A percentile compares a stretch with the other conserved stretches of the same genome.
Conservation (phyloP, 2,329 filamentous ascomycete species). For the Hypoxylon sp. region DNA sequence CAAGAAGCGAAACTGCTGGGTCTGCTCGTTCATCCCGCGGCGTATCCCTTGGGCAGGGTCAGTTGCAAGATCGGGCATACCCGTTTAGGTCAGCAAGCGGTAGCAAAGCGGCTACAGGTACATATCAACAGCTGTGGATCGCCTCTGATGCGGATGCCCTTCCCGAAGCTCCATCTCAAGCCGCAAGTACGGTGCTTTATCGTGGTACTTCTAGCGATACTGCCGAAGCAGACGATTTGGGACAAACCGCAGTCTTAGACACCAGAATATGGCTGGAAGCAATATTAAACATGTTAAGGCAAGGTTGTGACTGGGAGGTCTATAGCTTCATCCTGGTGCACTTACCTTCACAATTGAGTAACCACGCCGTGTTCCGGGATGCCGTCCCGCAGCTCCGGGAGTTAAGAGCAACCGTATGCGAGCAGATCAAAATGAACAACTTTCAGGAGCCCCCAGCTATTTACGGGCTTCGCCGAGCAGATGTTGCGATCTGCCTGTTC, state of each 20-base stretch:
- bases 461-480: slow-evolving; percentile 86
- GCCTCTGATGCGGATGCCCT: slow-evolving; percentile 70
- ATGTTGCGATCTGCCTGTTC: slow-evolving; percentile 90
- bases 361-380: slow-evolving; percentile 85
- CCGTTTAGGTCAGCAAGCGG: slow-evolving; percentile 62
- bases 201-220: slow-evolving; percentile 56
- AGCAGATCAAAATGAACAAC: slow-evolving; percentile 82
- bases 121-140: slow-evolving; percentile 70
- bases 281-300: slow-evolving; percentile 79
- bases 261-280: slow-evolving; percentile 82
- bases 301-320: slow-evolving; percentile 88
- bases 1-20: slow-evolving; percentile 62
- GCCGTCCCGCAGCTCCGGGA: slow-evolving; percentile 82
- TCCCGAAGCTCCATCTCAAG: slow-evolving; percentile 62
- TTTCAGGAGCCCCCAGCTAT: slow-evolving; percentile 86
- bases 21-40: slow-evolving; percentile 65
- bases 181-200: slow-evolving; percentile 67
- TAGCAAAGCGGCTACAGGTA: slow-evolving; percentile 53
- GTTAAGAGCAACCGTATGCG: slow-evolving; percentile 82
- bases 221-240: slow-evolving; percentile 38
- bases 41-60: slow-evolving; percentile 66
- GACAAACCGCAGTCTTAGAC: slow-evolving; percentile 64
- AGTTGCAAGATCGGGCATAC: slow-evolving; percentile 60
- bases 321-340: slow-evolving; percentile 93
- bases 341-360: slow-evolving; percentile 88